Evolutionary conservation across 2,329 filamentous ascomycete genomes (phyloP), one percentile per base, ranked within the genome.

Genomic region (Dothiorella sarmentorum): DNA sequence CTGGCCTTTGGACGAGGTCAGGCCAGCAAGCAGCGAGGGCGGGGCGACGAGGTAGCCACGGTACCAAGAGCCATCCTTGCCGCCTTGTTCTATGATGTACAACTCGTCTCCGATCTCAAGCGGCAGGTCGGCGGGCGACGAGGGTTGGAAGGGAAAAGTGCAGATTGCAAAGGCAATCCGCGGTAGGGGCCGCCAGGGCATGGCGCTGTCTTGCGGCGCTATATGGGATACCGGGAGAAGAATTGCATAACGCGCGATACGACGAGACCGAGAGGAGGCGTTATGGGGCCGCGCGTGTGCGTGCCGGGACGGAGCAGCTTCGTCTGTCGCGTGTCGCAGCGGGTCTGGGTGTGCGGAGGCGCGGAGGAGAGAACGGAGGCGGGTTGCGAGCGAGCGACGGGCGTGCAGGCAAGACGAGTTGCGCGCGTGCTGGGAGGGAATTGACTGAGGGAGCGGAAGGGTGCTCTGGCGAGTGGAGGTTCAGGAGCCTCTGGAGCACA

Each of bases 141-240:
- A 87, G 61, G 94, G 90, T 67, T 89, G 83, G 77, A 99, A 99
- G 35, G 94, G 94, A 74, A 92, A 96, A 65, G 88, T 92, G 80
- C 93, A 94, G 75, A 99, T 90, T 67, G 93, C 95, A 80, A 97
- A 99, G 71, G 92, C 94, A 80, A 99, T 97, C 69, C 91, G 90
- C 75, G 92, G 90, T 75, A 99, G 84, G 70, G 94, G 93, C 83
- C 90, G 87, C 94, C 94, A 99, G 65, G 72, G 67, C 72, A 74
- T 74, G 67, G 68, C 70, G 62, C 56, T 44, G 57, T 45, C 42
- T 35, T 42, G 37, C 45, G 33, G 57, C 57, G 45, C 57, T 59
- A 59, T 52, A 55, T 53, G 17, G 47, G 57, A 38, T 31, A 35
- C 20, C 49, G 57, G 47, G 57, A 40, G 38, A 44, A 55, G 47